Evolutionary conservation across 164 flowering plant genomes (phyloP), one percentile per base, ranked within the genome.

Genomic region (Platanus orientalis): DNA sequence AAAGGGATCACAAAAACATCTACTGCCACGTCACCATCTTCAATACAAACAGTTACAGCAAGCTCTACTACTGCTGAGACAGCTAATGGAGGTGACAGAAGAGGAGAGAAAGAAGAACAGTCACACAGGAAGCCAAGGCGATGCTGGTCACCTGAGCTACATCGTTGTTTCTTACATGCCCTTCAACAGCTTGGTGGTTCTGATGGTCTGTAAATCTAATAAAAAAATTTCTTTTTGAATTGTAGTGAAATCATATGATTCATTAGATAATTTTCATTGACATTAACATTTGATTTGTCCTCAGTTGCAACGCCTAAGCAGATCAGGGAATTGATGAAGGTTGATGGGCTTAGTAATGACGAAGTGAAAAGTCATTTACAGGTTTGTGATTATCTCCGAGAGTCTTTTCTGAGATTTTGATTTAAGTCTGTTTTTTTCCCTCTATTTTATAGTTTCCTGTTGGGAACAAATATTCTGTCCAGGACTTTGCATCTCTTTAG

Each of bases 351-450:
- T 20, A 88, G 97, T 0, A 93, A 93, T 64, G 97, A 93, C 64
- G 98, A 93, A 80, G 95, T 93, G 44, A 93, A 93, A 71, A 93
- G 98, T 74, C 98, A 93, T 83, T 80, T 93, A 68, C 98, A 93
- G 95, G 98, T 92, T 62, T 30, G 80, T 76, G 3, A 21, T n/a
- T n/a, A n/a, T n/a, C n/a, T n/a, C n/a, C n/a, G n/a, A n/a, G n/a
- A n/a, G n/a, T n/a, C n/a, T n/a, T n/a, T n/a, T n/a, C n/a, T n/a
- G n/a, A n/a, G n/a, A n/a, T n/a, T n/a, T n/a, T n/a, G n/a, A n/a
- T n/a, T n/a, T n/a, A n/a, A n/a, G n/a, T n/a, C n/a, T n/a, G n/a
- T n/a, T n/a, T n/a, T n/a, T n/a, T n/a, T n/a, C n/a, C n/a, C n/a
- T n/a, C n/a, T n/a, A n/a, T n/a, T n/a, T n/a, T n/a, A n/a, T n/a